Percentiles rank a stretch among this genome's conserved stretches.
Evolutionary conservation across 768 basidiomycete species (phyloP).

Genomic region (Flagelloscypha sp.): DNA sequence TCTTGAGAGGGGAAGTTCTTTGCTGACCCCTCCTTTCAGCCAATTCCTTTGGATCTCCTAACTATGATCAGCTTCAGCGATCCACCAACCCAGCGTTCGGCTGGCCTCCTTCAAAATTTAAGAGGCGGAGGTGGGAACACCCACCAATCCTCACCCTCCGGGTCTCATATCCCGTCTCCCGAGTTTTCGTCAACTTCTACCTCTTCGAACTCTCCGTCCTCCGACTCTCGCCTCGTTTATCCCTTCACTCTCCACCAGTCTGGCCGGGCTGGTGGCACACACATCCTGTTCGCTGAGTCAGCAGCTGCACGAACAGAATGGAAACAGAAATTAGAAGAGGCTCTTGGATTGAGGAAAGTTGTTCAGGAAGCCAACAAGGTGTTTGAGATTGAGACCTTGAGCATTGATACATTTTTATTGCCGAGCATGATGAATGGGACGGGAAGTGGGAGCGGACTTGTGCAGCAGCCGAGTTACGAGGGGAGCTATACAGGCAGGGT

Average conservation of each 20-base stretch:
- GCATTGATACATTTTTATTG: slow-evolving; percentile 79
- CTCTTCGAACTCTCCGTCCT: too few species aligned
- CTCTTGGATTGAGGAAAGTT: slow-evolving; percentile 72
- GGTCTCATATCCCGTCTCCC: not conserved
- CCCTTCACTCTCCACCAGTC: slow-evolving; percentile 88
- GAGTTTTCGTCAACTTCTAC: too few species aligned
- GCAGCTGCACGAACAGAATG: slow-evolving; percentile 71
- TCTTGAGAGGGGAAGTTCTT: not conserved
- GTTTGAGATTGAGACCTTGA: slow-evolving; percentile 87
- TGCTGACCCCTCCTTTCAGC: slow-evolving; percentile 39
- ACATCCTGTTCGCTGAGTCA: slow-evolving; percentile 83
- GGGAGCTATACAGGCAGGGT: slow-evolving; percentile 80
- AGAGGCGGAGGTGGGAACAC: slow-evolving; percentile 32
- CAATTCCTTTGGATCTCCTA: slow-evolving; percentile 87
- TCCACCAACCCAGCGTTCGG: slow-evolving; percentile 63
- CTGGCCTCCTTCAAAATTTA: slow-evolving; percentile 63
- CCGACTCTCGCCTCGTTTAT: slow-evolving; percentile 70
- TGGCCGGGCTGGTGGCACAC: slow-evolving; percentile 78
- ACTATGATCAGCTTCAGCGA: slow-evolving; percentile 81
- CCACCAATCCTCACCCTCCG: slow-evolving; percentile 16
- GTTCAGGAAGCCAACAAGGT: slow-evolving; percentile 93
- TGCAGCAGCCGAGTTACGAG: too few species aligned
- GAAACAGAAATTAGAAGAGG: slow-evolving; percentile 85
- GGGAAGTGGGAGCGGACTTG: slow-evolving; percentile 1
- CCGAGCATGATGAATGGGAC: slow-evolving; percentile 47